These are phyloP conservation scores for Hyphodiscus hymeniophilus DNA, from an alignment of 495 filamentous ascomycete species.

Conservation along the genomic window DNA sequence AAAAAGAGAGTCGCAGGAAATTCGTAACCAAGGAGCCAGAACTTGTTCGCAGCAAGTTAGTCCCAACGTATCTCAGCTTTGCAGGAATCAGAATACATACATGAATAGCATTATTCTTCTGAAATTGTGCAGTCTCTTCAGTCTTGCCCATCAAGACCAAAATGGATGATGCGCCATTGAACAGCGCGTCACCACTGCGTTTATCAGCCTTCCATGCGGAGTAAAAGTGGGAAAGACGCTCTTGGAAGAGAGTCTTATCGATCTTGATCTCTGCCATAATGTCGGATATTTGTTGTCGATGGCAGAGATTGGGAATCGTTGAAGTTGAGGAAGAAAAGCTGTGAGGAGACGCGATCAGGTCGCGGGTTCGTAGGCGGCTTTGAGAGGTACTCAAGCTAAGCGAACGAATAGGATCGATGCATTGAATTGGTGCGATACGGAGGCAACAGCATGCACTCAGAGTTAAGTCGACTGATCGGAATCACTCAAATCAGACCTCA, in stretches of 20 bases:
- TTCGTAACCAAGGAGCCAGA: conserved; percentile 98
- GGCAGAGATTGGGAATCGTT: conserved; percentile 16
- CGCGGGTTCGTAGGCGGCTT: neutral
- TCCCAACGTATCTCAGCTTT: neutral
- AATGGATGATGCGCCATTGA: conserved; percentile 77
- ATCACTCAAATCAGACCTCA: too few relatives aligned
- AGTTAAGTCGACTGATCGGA: too few relatives aligned
- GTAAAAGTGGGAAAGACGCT: conserved; percentile 77
- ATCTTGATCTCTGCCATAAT: conserved; percentile 69
- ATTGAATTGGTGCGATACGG: too few relatives aligned
- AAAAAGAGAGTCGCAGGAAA: conserved; percentile 94
- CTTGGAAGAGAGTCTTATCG: conserved; percentile 85
- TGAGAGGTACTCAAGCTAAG: neutral
- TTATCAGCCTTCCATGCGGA: conserved; percentile 94
- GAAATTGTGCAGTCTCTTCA: conserved; percentile 71
- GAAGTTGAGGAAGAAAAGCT: neutral
- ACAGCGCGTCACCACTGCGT: conserved; percentile 70
- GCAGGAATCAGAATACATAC: conserved; percentile 42
- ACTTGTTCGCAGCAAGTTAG: conserved; percentile 45
- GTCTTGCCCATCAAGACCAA: conserved; percentile 90
- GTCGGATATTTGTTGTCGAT: conserved; percentile 20
- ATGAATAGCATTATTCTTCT: conserved; percentile 93
- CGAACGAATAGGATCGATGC: neutral
- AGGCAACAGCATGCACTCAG: too few relatives aligned
- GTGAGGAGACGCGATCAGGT: neutral